Evolutionary conservation across 2,329 filamentous ascomycete species (phyloP).

Genomic region (Mycosphaerelloides madeirae): DNA sequence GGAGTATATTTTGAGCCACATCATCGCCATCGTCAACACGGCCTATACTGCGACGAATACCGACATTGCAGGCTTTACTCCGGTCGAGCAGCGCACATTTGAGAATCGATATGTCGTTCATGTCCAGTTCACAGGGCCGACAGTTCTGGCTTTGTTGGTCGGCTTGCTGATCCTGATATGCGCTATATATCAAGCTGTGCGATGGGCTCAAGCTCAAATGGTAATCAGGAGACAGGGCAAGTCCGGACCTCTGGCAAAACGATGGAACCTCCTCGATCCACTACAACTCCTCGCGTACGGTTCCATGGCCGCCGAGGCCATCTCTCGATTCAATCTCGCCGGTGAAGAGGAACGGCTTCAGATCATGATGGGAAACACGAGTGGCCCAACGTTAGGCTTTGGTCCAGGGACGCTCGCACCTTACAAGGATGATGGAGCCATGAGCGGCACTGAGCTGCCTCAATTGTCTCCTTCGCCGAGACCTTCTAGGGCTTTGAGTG

Average conservation of each 20-base stretch:
- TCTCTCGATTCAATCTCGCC: neutral
- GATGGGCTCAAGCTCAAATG: conserved; percentile 2
- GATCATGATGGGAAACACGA: neutral
- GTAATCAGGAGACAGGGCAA: neutral
- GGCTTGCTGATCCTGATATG: conserved; percentile 4
- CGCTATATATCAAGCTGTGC: neutral
- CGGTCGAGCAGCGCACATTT: neutral
- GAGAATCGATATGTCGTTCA: conserved; percentile 4
- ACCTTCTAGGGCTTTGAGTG: too few relatives aligned
- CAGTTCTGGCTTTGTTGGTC: conserved; percentile 1
- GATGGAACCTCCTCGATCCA: conserved; percentile 3
- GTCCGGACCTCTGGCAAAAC: neutral
- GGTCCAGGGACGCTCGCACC: conserved; percentile 3
- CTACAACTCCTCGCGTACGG: conserved; percentile 4
- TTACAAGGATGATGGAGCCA: neutral
- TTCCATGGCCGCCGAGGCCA: neutral
- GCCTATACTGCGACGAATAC: conserved; percentile 5
- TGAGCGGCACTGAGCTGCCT: too few relatives aligned
- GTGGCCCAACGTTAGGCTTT: conserved; percentile 2
- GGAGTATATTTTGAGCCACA: conserved; percentile 6
- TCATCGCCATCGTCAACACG: conserved; percentile 5
- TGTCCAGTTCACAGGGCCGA: conserved; percentile 3
- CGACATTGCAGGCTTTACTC: conserved; percentile 1
- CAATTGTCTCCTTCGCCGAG: too few relatives aligned
- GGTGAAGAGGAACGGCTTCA: neutral